Base-by-base conservation (phyloP, 2,329 filamentous ascomycete genomes). In the Penicillium concentricum region DNA sequence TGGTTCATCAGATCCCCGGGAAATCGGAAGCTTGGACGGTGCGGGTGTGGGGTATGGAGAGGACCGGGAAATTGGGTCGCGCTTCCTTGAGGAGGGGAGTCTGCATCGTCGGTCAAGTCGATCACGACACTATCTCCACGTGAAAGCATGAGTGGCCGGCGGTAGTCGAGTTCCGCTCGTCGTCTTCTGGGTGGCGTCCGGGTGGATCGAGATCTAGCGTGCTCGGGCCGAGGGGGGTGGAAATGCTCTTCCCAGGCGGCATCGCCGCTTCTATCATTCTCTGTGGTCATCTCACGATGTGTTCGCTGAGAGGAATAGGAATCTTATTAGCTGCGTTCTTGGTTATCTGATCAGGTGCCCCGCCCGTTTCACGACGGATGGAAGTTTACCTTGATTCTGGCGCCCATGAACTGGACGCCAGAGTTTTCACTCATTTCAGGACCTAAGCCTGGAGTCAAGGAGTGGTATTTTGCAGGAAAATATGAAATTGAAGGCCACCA, bases 151-250 rank as follows among this genome's bases (percentile, higher is more conserved):
- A 76, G 70, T 1, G 84, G 84, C 58, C 81, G 75, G 57, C 83
- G 75, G 59, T 76, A 82, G 60, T 86, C 84, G 43, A 78, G 73
- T 4, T 83, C 82, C 72, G 84, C 81, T n/a, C 82, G 71, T 81
- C 59, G 77, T 72, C 57, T 67, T 63, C 35, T 45, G 42, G 65
- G 67, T 66, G 72, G 71, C 61, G 72, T 59, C 46, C 58, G 72
- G 47, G 59, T 61, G 54, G 60, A 65, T 51, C 57, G 69, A 53
- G 54, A 54, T 20, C 30, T 39, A 42, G 59, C 37, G 42, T 51
- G 34, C 50, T 58, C 57, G n/a, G 53, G 67, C 58, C 37, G 68
- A 55, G 34, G 65, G 58, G 46, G 65, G 43, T 72, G 67, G 20
- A 65, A 67, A 39, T 63, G 60, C 32, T 60, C 61, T n/a, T 57